These are phyloP conservation scores for Bipolaris victoriae DNA, from an alignment of 2,329 filamentous ascomycete species.

Conservation along the genomic window DNA sequence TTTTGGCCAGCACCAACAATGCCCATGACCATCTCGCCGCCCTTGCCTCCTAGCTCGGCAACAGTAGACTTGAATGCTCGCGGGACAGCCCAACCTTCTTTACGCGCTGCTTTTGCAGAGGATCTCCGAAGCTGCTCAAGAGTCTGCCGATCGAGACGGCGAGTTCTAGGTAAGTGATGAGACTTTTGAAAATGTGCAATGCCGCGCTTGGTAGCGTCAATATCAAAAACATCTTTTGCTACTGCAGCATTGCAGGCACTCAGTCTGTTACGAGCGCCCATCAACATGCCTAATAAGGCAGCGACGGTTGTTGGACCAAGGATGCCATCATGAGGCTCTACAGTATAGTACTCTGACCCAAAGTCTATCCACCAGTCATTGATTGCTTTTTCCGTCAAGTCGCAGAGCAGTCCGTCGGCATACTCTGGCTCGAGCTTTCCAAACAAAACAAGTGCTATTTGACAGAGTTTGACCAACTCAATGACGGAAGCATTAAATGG, in stretches of 20 bases:
- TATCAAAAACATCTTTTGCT: constrained; percentile 88
- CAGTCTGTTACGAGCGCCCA: constrained; percentile 88
- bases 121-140: constrained; percentile 77
- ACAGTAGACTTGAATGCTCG: constrained; percentile 95
- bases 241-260: constrained; percentile 85
- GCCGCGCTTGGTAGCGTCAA: constrained; percentile 79
- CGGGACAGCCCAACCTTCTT: constrained; percentile 90
- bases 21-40: constrained; percentile 93
- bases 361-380: constrained; percentile 97
- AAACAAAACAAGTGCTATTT: constrained; percentile 86
- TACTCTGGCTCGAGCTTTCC: constrained; percentile 86
- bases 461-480: constrained; percentile 89
- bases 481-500: constrained; percentile 78
- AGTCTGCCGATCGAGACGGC: constrained; percentile 82
- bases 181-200: constrained; percentile 90
- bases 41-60: constrained; percentile 89
- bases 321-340: constrained; percentile 91
- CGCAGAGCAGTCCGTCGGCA: constrained; percentile 89
- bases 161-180: constrained; percentile 77
- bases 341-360: constrained; percentile 87
- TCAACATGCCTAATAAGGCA: constrained; percentile 82
- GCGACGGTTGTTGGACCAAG: constrained; percentile 91
- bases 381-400: constrained; percentile 87
- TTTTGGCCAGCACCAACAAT: constrained; percentile 86
- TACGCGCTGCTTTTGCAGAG: constrained; percentile 89